Base-by-base conservation (phyloP, 176 grass and related monocot genomes). In the Dendrocalamus sinicus region DNA sequence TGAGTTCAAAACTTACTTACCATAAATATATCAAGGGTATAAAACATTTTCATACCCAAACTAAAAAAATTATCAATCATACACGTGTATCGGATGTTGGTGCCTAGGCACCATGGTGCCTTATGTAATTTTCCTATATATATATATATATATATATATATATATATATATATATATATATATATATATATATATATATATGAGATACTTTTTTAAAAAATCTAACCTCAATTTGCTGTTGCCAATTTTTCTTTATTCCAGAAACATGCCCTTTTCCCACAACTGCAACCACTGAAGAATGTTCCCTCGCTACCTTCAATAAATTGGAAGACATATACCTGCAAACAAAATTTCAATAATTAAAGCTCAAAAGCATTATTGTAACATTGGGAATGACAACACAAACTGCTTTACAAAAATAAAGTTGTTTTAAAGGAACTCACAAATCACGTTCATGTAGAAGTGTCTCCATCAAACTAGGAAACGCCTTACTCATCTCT, bases 401-500 rank as follows among this genome's bases (percentile, higher is more conserved):
- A 86, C 17, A n/a, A 22, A 32, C 5, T 59, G 46, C 4, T 85
- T 75, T 52, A 63, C 3, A 84, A 43, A 51, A 67, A 40, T 26
- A 30, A 75, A 68, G 20, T 55, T 72, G 60, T 48, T 67, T 59
- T 70, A 24, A 81, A 86, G 61, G 26, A 79, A 90, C 91, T 86
- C 78, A 98, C 96, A 95, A 43, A 81, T 98, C 96, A 37, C 96
- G 93, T 57, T 98, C 96, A 78, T 91, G 89, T 44, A 98, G 80
- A 88, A 98, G 93, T 39, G 93, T 95, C 77, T 95, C 86, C 86
- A 95, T 94, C 52, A 98, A 75, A 86, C 86, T 94, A 83, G 96
- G 96, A 74, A 98, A 98, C 65, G 78, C 88, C 90, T 92, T 98
- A 70, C 93, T 94, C 96, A 98, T 94, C 86, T 96, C 93, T 98